A percentile compares a stretch with the other conserved stretches of the same genome.
Conservation (phyloP, 306 rosid species). For the Elaeagnus macrophylla region DNA sequence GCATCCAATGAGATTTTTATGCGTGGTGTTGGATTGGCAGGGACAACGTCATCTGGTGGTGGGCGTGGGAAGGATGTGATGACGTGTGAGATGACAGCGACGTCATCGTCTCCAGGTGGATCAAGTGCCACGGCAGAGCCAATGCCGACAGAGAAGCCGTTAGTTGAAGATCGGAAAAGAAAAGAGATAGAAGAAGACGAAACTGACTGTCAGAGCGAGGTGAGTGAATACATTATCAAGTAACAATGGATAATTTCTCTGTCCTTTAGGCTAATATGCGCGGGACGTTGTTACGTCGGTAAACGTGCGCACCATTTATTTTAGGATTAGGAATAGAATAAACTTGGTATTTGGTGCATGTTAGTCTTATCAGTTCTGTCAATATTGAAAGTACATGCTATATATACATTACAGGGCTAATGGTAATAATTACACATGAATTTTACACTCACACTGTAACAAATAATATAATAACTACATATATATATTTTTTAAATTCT, state of each 20-base stretch:
- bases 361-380: neutral
- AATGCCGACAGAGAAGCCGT: conserved; percentile 14
- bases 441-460: too few relatives aligned
- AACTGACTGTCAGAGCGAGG: conserved; percentile 49
- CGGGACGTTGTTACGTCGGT: conserved; percentile 18
- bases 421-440: too few relatives aligned
- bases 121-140: conserved; percentile 44
- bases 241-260: too few relatives aligned
- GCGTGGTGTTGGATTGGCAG: conserved; percentile 17
- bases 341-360: conserved; percentile 5
- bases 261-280: conserved; percentile 21
- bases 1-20: conserved; percentile 5
- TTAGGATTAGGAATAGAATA: neutral
- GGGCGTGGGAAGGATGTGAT: conserved; percentile 23
- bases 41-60: conserved; percentile 5
- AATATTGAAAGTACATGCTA: too few relatives aligned
- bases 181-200: conserved; percentile 45
- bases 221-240: conserved; percentile 21
- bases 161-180: conserved; percentile 46
- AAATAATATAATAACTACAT: too few relatives aligned
- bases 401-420: too few relatives aligned
- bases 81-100: conserved; percentile 34
- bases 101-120: conserved; percentile 52
- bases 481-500: too few relatives aligned
- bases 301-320: conserved; percentile 15